Conservation (phyloP, 257 asterid species). For the Phtheirospermum japonicum region DNA sequence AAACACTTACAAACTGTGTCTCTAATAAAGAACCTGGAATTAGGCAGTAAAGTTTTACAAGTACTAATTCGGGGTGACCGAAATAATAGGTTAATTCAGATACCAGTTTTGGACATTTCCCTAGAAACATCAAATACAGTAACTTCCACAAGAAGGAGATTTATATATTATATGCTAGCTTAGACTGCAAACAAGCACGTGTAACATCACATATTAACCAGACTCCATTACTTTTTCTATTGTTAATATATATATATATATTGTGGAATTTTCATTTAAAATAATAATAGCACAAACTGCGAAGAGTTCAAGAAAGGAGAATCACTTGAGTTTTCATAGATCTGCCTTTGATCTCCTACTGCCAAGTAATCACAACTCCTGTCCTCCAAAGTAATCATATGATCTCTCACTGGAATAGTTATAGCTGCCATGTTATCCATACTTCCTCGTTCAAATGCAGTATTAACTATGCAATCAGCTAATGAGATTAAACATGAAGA, state of each 20-base stretch:
- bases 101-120: background rate
- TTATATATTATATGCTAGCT: background rate
- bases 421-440: slow-evolving; percentile 88
- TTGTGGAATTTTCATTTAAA: background rate
- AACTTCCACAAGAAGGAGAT: slow-evolving; percentile 7
- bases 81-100: slow-evolving; percentile 9
- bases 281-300: slow-evolving; percentile 17
- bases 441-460: slow-evolving; percentile 84
- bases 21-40: slow-evolving; percentile 2
- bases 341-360: slow-evolving; percentile 46
- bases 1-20: background rate
- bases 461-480: slow-evolving; percentile 80
- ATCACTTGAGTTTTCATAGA: slow-evolving; percentile 50
- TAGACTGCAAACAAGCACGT: slow-evolving; percentile 1
- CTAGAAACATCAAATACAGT: slow-evolving; percentile 14
- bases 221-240: slow-evolving; percentile 5
- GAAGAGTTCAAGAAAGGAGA: slow-evolving; percentile 28
- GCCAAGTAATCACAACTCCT: slow-evolving; percentile 44
- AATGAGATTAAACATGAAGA: slow-evolving; percentile 62
- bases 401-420: slow-evolving; percentile 56
- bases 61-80: background rate
- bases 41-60: background rate
- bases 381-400: slow-evolving; percentile 32
- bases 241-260: background rate
- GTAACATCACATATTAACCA: slow-evolving; percentile 15